A percentile compares a stretch with the other conserved stretches of the same genome.
phyloP scores from a whole-genome alignment of 345 rosid genomes.

The Linum tenue region DNA sequence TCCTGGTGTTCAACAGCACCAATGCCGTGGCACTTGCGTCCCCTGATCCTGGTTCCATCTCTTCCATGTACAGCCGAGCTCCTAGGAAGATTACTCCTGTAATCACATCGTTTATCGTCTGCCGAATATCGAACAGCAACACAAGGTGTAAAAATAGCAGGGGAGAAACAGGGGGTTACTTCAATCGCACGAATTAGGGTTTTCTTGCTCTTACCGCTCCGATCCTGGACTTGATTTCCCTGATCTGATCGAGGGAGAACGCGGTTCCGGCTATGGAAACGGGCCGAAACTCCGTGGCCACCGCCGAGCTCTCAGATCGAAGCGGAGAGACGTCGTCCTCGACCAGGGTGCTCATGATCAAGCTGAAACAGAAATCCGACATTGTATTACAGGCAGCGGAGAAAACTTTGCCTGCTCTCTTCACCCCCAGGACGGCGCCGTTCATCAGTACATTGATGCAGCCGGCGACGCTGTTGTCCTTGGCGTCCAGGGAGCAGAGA shows the following conservation, averaged over 20 bases:
- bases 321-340: conserved; percentile 30
- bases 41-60: conserved; percentile 5
- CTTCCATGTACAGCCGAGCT: conserved; percentile 37
- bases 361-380: conserved; percentile 31
- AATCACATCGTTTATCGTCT: conserved; percentile 50
- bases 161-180: neutral
- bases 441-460: neutral
- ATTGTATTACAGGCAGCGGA: conserved; percentile 19
- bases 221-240: conserved; percentile 28
- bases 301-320: conserved; percentile 20
- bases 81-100: conserved; percentile 40
- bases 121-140: neutral
- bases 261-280: conserved; percentile 16
- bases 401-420: neutral
- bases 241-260: conserved; percentile 31
- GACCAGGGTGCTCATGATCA: conserved; percentile 29
- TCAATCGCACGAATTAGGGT: neutral
- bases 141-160: neutral
- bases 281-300: conserved; percentile 30
- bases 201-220: conserved; percentile 22
- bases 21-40: conserved; percentile 30
- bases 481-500: neutral
- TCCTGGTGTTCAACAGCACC: conserved; percentile 42
- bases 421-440: neutral
- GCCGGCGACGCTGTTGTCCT: neutral